Evolutionary conservation across 306 rosid species (phyloP), one percentile per base, ranked within the genome.

Genomic region (Echinosophora koreensis): DNA sequence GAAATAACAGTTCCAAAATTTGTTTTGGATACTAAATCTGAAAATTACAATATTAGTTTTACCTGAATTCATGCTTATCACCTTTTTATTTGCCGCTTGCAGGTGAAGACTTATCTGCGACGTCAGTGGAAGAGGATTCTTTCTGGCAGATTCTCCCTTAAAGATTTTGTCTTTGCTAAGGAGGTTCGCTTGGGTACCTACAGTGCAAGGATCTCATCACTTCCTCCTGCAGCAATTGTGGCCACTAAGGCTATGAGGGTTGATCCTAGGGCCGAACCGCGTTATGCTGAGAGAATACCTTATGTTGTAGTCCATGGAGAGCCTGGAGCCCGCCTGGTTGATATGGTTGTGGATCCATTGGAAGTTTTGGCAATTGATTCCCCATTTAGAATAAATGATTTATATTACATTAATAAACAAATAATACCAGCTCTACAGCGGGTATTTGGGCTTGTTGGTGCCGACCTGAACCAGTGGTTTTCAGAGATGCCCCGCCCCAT

Each of bases 221-320:
- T 94, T 83, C 98, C 97, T 80, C 97, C 98, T 16, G 97, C 97
- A 27, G 98, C 98, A 80, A 89, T 94, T 85, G 98, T 94, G 49
- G 97, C 98, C 76, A 81, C 88, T 13, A 94, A 94, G 85, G 98
- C 97, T 34, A 92, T 87, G 93, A 89, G 86, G 84, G 72, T 72
- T 66, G 97, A 94, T 78, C 97, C 89, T 30, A 90, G 98, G 85
- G 97, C 97, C 34, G 98, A 94, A 84, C 98, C 98, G 32, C 88
- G 97, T 18, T 92, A 92, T 82, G 98, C 84, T 15, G 97, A 94
- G 82, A 82, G 98, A 78, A 69, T 94, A 73, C 97, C 97, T 58
- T 92, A 92, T 15, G 88, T 94, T 42, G 97, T 94, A 65, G 88
- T 94, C 70, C 97, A 92, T 56, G 96, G 98, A 39, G 94, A 92